A percentile compares a stretch with the other conserved stretches of the same genome.
Evolutionary conservation across 352 stramenopile genomes (phyloP).

Genomic region (Globisporangium alternatum): DNA sequence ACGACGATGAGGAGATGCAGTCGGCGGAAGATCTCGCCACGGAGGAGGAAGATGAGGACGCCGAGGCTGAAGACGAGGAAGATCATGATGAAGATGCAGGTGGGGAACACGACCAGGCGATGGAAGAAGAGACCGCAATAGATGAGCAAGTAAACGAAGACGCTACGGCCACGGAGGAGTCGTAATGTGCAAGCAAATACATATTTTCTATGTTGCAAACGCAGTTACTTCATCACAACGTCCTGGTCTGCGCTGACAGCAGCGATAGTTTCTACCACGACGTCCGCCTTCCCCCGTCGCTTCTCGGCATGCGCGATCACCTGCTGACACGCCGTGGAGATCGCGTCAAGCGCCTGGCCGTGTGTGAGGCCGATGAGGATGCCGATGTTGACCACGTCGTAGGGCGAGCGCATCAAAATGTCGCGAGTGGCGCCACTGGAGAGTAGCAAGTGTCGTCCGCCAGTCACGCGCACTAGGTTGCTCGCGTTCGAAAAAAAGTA

Average conservation of each 20-base stretch:
- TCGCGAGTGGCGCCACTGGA: slow-evolving; percentile 71
- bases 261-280: slow-evolving; percentile 28
- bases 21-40: slow-evolving; percentile 27
- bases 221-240: slow-evolving; percentile 42
- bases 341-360: slow-evolving; percentile 59
- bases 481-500: slow-evolving; percentile 88
- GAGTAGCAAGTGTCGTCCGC: slow-evolving; percentile 66
- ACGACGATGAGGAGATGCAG: slow-evolving; percentile 39
- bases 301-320: slow-evolving; percentile 62
- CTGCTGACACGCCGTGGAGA: slow-evolving; percentile 48
- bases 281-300: slow-evolving; percentile 46
- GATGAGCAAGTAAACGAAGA: neutral
- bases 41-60: slow-evolving; percentile 6
- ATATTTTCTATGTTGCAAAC: slow-evolving; percentile 8
- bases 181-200: slow-evolving; percentile 3
- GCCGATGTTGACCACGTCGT: slow-evolving; percentile 80
- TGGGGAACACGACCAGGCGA: neutral
- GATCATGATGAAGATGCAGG: neutral
- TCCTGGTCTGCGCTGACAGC: slow-evolving; percentile 11
- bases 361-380: slow-evolving; percentile 74
- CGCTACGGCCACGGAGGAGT: neutral
- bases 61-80: neutral
- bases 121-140: slow-evolving; percentile 4
- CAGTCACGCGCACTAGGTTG: slow-evolving; percentile 70
- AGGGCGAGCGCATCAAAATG: slow-evolving; percentile 74